Evolutionary conservation across 805 yeast species (phyloP).

Genomic region (Metschnikowia picachoensis): DNA sequence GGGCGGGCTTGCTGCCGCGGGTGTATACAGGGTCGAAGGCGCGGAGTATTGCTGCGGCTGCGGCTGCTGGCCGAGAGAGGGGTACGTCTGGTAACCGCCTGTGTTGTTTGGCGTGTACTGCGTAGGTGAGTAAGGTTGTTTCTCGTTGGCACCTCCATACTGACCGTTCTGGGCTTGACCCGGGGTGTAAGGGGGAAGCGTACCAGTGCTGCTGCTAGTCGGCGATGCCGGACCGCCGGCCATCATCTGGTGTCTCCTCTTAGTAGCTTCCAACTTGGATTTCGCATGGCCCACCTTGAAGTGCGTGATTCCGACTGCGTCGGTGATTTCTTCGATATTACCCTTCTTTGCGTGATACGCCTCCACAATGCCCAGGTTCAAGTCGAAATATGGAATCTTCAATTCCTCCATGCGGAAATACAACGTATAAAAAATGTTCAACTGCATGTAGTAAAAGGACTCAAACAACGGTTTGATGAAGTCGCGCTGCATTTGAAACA

Average conservation of each 20-base stretch:
- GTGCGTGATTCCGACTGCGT: conserved; percentile 83
- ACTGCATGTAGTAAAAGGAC: conserved; percentile 94
- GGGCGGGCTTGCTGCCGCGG: conserved; percentile 16
- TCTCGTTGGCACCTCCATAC: conserved; percentile 13
- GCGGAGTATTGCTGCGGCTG: conserved; percentile 23
- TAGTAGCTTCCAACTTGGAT: conserved; percentile 77
- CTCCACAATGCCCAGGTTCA: conserved; percentile 77
- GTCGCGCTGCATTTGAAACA: conserved; percentile 85
- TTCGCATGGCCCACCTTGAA: conserved; percentile 88
- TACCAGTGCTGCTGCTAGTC: conserved; percentile 19
- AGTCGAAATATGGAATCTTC: conserved; percentile 94
- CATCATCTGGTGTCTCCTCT: conserved; percentile 59
- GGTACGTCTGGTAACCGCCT: conserved; percentile 13
- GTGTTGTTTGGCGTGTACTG: conserved; percentile 5
- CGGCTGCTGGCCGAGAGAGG: conserved; percentile 16
- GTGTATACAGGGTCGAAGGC: conserved; percentile 13
- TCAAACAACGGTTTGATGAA: conserved; percentile 92
- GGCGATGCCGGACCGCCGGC: conserved; percentile 27
- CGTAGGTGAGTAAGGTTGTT: conserved; percentile 8
- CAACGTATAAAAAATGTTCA: conserved; percentile 91
- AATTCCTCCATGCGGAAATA: conserved; percentile 90
- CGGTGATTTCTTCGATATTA: conserved; percentile 83
- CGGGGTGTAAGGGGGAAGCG: conserved; percentile 38
- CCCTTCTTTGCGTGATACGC: conserved; percentile 82
- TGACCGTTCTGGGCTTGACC: conserved; percentile 18